Evolutionary conservation across 257 asterid genomes (phyloP).

Genomic region (Sherardia arvensis): DNA sequence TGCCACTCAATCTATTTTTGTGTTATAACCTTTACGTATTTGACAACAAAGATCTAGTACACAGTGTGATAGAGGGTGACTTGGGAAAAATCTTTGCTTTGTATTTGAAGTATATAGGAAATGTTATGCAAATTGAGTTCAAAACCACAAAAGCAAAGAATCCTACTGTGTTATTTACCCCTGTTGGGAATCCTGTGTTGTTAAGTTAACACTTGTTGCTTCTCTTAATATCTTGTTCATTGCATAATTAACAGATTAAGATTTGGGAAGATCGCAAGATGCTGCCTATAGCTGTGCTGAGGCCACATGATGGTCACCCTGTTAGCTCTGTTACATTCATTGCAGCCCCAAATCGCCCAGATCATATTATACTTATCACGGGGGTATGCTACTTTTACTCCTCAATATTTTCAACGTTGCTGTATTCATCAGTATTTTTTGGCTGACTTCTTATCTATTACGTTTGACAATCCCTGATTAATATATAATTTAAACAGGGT

Average conservation of each 20-base stretch:
- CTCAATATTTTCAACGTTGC: background rate
- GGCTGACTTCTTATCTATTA: background rate
- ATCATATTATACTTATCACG: conserved; percentile 87
- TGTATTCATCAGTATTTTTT: background rate
- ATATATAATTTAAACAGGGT: conserved; percentile 44
- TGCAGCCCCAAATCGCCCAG: conserved; percentile 81
- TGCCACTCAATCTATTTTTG: background rate
- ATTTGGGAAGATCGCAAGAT: conserved; percentile 92
- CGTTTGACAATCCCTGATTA: conserved; percentile 2
- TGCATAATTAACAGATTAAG: conserved; percentile 54
- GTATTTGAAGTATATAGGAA: too few relatives aligned
- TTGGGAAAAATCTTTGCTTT: too few relatives aligned
- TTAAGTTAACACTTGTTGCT: background rate
- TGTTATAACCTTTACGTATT: background rate
- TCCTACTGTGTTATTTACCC: background rate
- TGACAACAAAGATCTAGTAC: too few relatives aligned
- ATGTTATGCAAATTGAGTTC: background rate
- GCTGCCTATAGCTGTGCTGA: conserved; percentile 76
- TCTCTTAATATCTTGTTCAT: background rate
- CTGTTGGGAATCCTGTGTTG: background rate
- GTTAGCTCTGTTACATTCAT: conserved; percentile 91
- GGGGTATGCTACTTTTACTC: conserved; percentile 93
- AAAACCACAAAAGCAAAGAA: background rate
- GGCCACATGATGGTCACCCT: conserved; percentile 94
- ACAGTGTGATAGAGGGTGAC: too few relatives aligned